Conservation (phyloP, 129 eudicot genomes). For the Helichrysum umbraculigerum region DNA sequence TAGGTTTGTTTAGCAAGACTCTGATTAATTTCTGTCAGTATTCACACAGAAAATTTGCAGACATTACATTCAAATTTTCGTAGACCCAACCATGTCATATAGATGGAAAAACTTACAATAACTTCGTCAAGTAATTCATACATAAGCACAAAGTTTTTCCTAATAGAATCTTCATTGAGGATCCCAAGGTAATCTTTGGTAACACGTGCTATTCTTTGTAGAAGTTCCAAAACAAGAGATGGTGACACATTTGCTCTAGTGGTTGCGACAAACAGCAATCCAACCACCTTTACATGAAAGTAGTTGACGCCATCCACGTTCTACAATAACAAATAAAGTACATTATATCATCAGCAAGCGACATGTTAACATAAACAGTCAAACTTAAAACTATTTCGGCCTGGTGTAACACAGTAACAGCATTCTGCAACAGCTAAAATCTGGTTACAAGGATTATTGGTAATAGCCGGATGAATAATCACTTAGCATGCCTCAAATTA, state of each 20-base stretch:
- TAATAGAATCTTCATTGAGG: conserved; percentile 85
- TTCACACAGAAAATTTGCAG: conserved; percentile 7
- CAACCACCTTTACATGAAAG: conserved; percentile 95
- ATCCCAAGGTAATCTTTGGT: conserved; percentile 93
- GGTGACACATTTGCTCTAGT: conserved; percentile 86
- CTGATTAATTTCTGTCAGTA: neutral
- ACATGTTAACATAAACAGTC: conserved; percentile 7
- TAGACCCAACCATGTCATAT: conserved; percentile 14
- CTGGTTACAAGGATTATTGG: neutral
- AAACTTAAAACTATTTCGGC: neutral
- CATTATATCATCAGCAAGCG: conserved; percentile 23
- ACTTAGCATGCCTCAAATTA: neutral
- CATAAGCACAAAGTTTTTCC: conserved; percentile 88
- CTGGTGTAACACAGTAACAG: neutral
- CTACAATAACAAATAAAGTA: conserved; percentile 37
- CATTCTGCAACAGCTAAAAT: conserved; percentile 1
- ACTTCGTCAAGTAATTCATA: conserved; percentile 97
- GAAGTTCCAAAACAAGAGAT: conserved; percentile 85
- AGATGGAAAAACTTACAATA: conserved; percentile 60
- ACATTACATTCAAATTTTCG: conserved; percentile 17
- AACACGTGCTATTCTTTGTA: conserved; percentile 94
- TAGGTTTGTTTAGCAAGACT: too few relatives aligned
- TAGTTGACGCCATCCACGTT: conserved; percentile 97
- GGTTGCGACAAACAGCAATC: conserved; percentile 93
- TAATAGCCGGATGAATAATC: neutral